These are phyloP conservation scores for Durusdinium trenchii DNA, from an alignment of 73 alveolate species.

Conservation along the genomic window DNA sequence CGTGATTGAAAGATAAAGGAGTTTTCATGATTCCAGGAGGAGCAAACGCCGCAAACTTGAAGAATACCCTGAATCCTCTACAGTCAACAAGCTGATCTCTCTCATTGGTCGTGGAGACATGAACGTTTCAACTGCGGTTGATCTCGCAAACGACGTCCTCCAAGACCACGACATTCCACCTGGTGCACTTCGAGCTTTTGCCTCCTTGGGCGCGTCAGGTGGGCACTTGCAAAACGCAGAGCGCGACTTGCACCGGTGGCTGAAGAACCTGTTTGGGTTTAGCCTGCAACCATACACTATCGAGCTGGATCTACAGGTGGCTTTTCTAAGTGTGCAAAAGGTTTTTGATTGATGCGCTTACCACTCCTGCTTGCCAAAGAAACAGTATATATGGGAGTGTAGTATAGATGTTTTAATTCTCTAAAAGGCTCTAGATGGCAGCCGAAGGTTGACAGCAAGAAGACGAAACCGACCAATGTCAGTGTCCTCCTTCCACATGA, in stretches of 20 bases:
- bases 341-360: too few species aligned
- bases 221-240: background rate
- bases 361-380: too few species aligned
- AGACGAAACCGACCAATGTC: background rate
- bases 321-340: too few species aligned
- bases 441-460: background rate
- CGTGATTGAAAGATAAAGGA: too few species aligned
- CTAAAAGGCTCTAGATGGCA: too few species aligned
- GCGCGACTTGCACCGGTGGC: constrained; percentile 24
- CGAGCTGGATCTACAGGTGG: background rate
- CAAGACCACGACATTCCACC: background rate
- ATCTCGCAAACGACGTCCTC: background rate
- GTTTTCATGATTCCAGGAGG: too few species aligned
- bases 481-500: background rate
- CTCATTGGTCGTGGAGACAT: background rate
- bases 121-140: background rate
- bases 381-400: too few species aligned
- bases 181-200: constrained; percentile 7
- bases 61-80: background rate
- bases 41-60: background rate
- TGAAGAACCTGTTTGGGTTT: background rate
- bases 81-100: background rate
- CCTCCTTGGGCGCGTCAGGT: background rate
- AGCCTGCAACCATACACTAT: background rate
- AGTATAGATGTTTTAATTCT: too few species aligned